phyloP scores from a whole-genome alignment of 345 rosid species.

The Citrus sinensis region DVS_A1.0 CM039163.1:7817001-7817500 shows the following conservation, averaged over 20 bases:
- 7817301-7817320: background rate
- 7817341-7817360: background rate
- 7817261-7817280: background rate
- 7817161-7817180: background rate
- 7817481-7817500: background rate
- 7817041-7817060: slow-evolving; percentile 47
- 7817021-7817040: slow-evolving; percentile 80
- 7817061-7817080: background rate
- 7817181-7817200: background rate
- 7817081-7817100: background rate
- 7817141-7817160: no score
- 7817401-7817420: background rate
- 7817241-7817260: background rate
- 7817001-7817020: slow-evolving; percentile 76
- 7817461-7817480: background rate
- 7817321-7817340: background rate
- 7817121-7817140: background rate
- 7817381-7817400: background rate
- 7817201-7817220: background rate
- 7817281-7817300: background rate
- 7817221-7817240: background rate
- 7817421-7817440: background rate
- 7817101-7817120: background rate
- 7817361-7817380: background rate
- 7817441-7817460: background rate